Evolutionary conservation across 2,329 filamentous ascomycete genomes (phyloP).

Genomic region (Onygena corvina): DNA sequence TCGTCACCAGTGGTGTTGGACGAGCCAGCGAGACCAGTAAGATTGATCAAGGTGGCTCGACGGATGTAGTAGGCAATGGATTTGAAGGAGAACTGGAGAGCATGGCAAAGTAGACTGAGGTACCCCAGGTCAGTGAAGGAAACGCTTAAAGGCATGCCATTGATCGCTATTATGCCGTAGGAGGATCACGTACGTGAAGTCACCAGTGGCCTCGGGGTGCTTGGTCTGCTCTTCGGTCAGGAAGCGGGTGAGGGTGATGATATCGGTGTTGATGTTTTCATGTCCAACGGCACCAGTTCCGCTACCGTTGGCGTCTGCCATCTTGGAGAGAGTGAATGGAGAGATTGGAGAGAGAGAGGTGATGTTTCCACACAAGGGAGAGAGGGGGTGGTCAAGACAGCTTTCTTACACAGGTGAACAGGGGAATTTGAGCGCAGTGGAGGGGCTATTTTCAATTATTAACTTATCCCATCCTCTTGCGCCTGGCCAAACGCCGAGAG

Average conservation of each 20-base stretch:
- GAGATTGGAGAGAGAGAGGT: neutral
- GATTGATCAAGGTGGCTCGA: slow-evolving; percentile 84
- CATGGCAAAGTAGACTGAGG: slow-evolving; percentile 78
- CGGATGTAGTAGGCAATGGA: slow-evolving; percentile 99
- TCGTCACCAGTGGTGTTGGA: slow-evolving; percentile 94
- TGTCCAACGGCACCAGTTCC: slow-evolving; percentile 43
- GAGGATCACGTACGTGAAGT: slow-evolving; percentile 69
- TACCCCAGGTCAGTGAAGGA: neutral
- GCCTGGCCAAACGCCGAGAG: neutral
- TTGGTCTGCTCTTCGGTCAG: slow-evolving; percentile 92
- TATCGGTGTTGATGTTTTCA: slow-evolving; percentile 89
- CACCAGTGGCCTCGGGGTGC: slow-evolving; percentile 86
- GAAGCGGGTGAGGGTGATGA: slow-evolving; percentile 88
- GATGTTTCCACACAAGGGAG: neutral
- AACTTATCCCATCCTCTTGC: neutral
- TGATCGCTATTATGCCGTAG: neutral
- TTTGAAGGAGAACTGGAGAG: slow-evolving; percentile 98
- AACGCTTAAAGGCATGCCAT: slow-evolving; percentile 9
- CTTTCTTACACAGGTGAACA: too few species aligned
- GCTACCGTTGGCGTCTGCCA: slow-evolving; percentile 33
- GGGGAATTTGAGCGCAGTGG: neutral
- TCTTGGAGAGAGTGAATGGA: slow-evolving; percentile 17
- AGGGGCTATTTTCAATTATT: neutral
- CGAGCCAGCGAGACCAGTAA: slow-evolving; percentile 86
- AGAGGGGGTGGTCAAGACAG: too few species aligned